These are phyloP conservation scores for Steccherinum ochraceum DNA, from an alignment of 768 basidiomycete genomes.

Conservation along the genomic window DNA sequence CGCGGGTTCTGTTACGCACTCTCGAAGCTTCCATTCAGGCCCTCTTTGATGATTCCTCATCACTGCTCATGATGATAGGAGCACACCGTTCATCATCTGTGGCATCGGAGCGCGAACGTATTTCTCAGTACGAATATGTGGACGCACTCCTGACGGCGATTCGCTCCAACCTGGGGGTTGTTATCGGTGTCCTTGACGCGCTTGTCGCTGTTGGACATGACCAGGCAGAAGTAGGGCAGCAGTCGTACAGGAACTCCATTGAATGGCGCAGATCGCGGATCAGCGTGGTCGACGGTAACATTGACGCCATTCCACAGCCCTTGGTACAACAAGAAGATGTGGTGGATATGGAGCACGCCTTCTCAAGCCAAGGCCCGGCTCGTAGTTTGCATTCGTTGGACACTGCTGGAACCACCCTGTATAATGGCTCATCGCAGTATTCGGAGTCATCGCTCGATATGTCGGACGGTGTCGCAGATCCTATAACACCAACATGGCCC, in stretches of 20 bases:
- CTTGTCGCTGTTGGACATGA: conserved; percentile 61
- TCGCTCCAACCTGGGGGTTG: conserved; percentile 47
- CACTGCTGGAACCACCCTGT: conserved; percentile 13
- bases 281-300: conserved; percentile 48
- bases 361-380: conserved; percentile 12
- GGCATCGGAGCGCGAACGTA: conserved; percentile 1
- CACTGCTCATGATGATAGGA: conserved; percentile 51
- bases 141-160: conserved; percentile 41
- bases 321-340: conserved; percentile 23
- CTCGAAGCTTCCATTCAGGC: conserved; percentile 68
- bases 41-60: conserved; percentile 64
- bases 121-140: conserved; percentile 37
- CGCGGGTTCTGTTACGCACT: conserved; percentile 58
- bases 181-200: conserved; percentile 55
- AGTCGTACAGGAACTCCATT: conserved; percentile 69
- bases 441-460: conserved; percentile 21
- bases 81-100: conserved; percentile 17
- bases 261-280: conserved; percentile 72
- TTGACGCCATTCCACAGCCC: conserved; percentile 25
- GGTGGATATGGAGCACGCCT: conserved; percentile 22
- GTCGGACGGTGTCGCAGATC: conserved; percentile 4
- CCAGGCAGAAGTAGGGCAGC: conserved; percentile 62
- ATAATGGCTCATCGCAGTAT: conserved; percentile 20
- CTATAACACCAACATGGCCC: conserved; percentile 11
- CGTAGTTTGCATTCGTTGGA: conserved; percentile 6